Evolutionary conservation across 805 yeast species (phyloP).

Genomic region (Candida odintsovae): DNA sequence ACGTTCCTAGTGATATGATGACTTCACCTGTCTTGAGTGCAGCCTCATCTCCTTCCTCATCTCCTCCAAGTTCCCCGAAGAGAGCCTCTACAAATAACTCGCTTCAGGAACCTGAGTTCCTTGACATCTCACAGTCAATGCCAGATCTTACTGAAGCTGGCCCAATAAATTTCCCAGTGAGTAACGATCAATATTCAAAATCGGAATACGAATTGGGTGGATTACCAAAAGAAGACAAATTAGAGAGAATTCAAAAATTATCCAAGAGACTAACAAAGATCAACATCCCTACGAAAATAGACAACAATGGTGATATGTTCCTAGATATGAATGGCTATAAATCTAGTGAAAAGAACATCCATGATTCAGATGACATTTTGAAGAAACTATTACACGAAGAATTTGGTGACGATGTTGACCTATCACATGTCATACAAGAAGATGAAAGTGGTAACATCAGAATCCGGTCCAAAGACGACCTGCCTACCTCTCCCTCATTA

Average conservation of each 20-base stretch:
- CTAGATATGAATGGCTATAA: constrained; percentile 96
- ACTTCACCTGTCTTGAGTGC: constrained; percentile 26
- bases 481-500: constrained; percentile 8
- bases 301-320: constrained; percentile 82
- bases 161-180: constrained; percentile 3
- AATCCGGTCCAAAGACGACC: constrained; percentile 35
- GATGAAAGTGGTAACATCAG: constrained; percentile 67
- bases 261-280: constrained; percentile 59
- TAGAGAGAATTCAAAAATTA: constrained; percentile 56
- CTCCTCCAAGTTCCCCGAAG: constrained; percentile 21
- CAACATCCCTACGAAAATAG: constrained; percentile 84
- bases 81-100: constrained; percentile 3
- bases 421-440: constrained; percentile 40
- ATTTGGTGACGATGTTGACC: constrained; percentile 47
- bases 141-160: constrained; percentile 9
- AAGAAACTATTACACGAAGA: constrained; percentile 73
- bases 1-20: constrained; percentile 69
- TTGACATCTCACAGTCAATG: constrained; percentile 34
- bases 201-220: constrained; percentile 11
- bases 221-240: constrained; percentile 33
- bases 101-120: constrained; percentile 43
- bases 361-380: constrained; percentile 70
- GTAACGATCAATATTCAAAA: neutral
- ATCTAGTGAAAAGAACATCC: constrained; percentile 72
- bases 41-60: constrained; percentile 15